Conservation (phyloP, 805 yeast genomes). For the Saccharomycopsis sp. region DNA sequence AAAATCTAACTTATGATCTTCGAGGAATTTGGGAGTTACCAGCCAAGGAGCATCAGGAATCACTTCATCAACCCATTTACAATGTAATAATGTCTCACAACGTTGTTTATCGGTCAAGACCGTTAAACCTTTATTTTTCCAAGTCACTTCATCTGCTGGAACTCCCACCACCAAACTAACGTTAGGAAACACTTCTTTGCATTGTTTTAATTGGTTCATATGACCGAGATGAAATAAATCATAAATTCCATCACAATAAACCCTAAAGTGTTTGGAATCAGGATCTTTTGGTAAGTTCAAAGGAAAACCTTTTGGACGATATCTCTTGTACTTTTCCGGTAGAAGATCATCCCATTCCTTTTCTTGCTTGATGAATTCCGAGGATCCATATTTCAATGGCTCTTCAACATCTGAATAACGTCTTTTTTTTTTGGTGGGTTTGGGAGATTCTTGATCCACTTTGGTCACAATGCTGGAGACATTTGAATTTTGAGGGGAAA, state of each 20-base stretch:
- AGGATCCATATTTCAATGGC: no score
- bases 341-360: slow-evolving; percentile 48
- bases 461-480: not conserved
- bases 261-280: slow-evolving; percentile 68
- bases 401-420: slow-evolving; percentile 6
- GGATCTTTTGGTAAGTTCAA: slow-evolving; percentile 67
- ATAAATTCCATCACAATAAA: slow-evolving; percentile 98
- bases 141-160: slow-evolving; percentile 85
- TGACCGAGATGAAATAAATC: slow-evolving; percentile 95
- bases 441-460: not conserved
- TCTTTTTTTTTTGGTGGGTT: slow-evolving; percentile 3
- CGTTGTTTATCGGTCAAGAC: slow-evolving; percentile 84
- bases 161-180: slow-evolving; percentile 83
- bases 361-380: slow-evolving; percentile 28
- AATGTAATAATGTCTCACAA: slow-evolving; percentile 82
- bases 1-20: slow-evolving; percentile 76
- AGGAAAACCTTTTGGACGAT: slow-evolving; percentile 67
- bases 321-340: slow-evolving; percentile 63
- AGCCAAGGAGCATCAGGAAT: slow-evolving; percentile 94
- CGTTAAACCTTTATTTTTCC: slow-evolving; percentile 85
- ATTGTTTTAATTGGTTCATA: slow-evolving; percentile 95
- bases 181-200: slow-evolving; percentile 82
- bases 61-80: slow-evolving; percentile 97
- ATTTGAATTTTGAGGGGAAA: not conserved
- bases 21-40: slow-evolving; percentile 72